These are phyloP conservation scores for Verticillium klebahnii DNA, from an alignment of 2,329 filamentous ascomycete genomes.

Conservation along the genomic window DNA sequence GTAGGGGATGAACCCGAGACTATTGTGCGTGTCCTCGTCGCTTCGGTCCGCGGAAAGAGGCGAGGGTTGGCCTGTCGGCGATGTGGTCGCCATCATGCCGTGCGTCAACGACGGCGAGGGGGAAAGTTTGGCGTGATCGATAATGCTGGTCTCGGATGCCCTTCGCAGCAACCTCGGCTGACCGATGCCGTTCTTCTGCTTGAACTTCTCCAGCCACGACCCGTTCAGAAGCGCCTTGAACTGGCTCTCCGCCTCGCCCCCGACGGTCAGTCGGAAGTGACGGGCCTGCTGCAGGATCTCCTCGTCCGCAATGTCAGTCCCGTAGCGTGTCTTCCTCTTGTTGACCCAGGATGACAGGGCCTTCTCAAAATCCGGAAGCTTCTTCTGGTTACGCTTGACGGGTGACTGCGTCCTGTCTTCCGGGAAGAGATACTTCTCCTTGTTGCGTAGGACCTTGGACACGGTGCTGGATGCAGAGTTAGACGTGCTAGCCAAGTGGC, in stretches of 20 bases:
- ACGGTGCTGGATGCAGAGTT: constrained; percentile 67
- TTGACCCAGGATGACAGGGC: constrained; percentile 78
- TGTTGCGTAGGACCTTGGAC: constrained; percentile 93
- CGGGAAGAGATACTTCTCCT: constrained; percentile 79
- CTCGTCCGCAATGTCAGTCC: constrained; percentile 69
- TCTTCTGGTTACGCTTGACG: constrained; percentile 77
- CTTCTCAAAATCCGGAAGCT: constrained; percentile 85
- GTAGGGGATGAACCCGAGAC: constrained; percentile 57
- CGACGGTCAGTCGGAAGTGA: constrained; percentile 72
- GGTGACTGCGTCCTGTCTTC: constrained; percentile 77
- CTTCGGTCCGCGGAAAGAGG: constrained; percentile 65
- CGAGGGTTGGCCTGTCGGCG: constrained; percentile 61
- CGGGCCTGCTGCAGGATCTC: constrained; percentile 80
- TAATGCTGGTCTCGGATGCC: constrained; percentile 66
- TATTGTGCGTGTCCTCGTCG: constrained; percentile 58
- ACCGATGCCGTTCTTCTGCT: constrained; percentile 70
- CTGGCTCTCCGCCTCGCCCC: constrained; percentile 63
- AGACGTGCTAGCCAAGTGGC: neutral
- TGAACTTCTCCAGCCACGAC: constrained; percentile 92
- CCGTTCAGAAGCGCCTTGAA: constrained; percentile 67
- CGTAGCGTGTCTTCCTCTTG: constrained; percentile 72
- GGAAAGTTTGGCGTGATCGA: constrained; percentile 53
- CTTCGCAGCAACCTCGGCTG: constrained; percentile 45
- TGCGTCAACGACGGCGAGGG: constrained; percentile 49
- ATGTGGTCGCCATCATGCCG: constrained; percentile 60